Base-by-base conservation (phyloP, 1,284 basidiomycete genomes). In the Apiotrichum laibachii region DNA sequence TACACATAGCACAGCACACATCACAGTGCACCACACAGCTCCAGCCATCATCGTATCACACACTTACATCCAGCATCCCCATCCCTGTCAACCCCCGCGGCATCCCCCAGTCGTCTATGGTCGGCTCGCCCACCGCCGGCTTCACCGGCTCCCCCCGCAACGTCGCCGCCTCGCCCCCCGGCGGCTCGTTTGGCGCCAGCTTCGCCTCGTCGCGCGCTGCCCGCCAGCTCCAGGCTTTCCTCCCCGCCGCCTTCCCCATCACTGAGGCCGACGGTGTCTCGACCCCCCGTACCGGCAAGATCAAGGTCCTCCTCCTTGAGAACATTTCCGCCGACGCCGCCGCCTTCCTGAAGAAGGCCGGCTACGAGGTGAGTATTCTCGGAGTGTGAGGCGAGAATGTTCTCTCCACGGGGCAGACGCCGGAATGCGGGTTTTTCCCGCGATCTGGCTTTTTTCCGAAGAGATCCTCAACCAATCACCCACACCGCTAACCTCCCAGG, bases 281-380 rank as follows among this genome's bases (percentile, higher is more conserved):
- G 31, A 67, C 63, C 2, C 60, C 61, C 1, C 65, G 71, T 59
- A 68, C 72, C 50, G 72, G 72, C 40, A 73, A 72, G 57, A 61
- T 72, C 44, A 71, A 57, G 62, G 64, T 98, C 52, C 83, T 99
- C 57, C 80, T 99, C 53, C 84, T 99, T 63, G 95, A 98, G 80
- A 98, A 98, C 76, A 94, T 99, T 82, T 93, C 88, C 78, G 84
- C 88, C 74, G 90, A 92, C 44, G 96, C 96, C 22, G 91, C 96
- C 55, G 80, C 82, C 37, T 83, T 87, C 61, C 88, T 99, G 81
- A 84, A 84, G 67, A 82, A 85, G 5, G 87, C 94, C 67, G 94
- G 95, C 37, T 99, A 91, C 67, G 72, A 78, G 68, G 76, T 77
- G 64, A 57, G 75, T 68, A 37, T 10, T 11, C n/a, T n/a, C n/a